Percentiles rank a stretch among this genome's conserved stretches.
Conservation (phyloP, 176 grass and related monocot genomes). For the Carex kokanica region DNA sequence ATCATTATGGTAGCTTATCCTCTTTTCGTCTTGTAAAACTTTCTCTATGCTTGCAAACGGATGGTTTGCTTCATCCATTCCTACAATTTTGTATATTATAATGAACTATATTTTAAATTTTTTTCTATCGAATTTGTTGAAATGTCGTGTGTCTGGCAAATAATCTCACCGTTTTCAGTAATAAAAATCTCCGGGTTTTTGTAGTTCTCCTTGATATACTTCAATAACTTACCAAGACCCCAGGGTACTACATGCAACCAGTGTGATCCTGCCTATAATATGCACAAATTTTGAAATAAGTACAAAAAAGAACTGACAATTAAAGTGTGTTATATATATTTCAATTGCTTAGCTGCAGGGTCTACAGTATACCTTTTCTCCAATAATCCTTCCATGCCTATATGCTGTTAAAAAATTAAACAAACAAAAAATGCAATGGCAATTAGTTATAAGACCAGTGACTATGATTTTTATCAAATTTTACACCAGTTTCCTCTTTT, state of each 20-base stretch:
- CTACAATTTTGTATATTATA: slow-evolving; percentile 25
- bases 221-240: slow-evolving; percentile 75
- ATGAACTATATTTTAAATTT: neutral
- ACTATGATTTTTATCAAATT: neutral
- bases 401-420: slow-evolving; percentile 42
- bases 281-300: slow-evolving; percentile 6
- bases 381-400: slow-evolving; percentile 70
- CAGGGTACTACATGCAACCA: slow-evolving; percentile 95
- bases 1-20: slow-evolving; percentile 84
- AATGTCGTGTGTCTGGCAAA: neutral
- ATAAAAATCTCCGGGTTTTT: slow-evolving; percentile 68
- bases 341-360: neutral
- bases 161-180: slow-evolving; percentile 71
- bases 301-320: neutral
- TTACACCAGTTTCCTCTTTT: neutral
- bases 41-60: slow-evolving; percentile 45
- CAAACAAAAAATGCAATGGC: neutral
- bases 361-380: slow-evolving; percentile 53
- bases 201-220: slow-evolving; percentile 79
- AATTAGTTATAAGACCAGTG: neutral
- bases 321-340: neutral
- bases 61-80: slow-evolving; percentile 70
- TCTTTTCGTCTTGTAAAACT: slow-evolving; percentile 63
- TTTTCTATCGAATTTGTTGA: neutral
- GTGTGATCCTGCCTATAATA: slow-evolving; percentile 59